Evolutionary conservation across 495 filamentous ascomycete genomes (phyloP), one percentile per base, ranked within the genome.

Genomic region (Xylaria palmicola): DNA sequence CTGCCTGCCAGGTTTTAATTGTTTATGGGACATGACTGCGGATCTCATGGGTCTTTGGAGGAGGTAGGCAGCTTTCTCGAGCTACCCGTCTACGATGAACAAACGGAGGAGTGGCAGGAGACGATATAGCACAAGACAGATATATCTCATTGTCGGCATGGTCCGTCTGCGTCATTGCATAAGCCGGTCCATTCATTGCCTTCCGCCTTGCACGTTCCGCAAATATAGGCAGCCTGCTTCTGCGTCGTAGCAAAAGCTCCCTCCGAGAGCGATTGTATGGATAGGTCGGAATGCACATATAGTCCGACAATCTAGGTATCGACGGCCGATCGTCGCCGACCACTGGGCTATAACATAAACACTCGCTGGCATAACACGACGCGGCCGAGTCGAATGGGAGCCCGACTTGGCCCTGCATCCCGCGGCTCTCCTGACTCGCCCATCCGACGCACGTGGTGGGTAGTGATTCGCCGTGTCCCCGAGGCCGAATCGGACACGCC

Each of bases 391-490:
- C 37, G 53, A 43, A 43, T 56, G 53, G 39, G 37, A 56, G 53
- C 22, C 22, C 36, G 53, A 20, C 53, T 56, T 56, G 53, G 53
- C 27, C 10, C 34, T 40, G 24, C 51, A 40, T 36, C 20, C 27
- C 51, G 41, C 15, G 51, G 30, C 24, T 40, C n/a, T 44, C 53
- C 47, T 41, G 56, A 50, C 22, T 29, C 36, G 20, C 22, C 15
- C 15, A 7, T 44, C 37, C 44, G 30, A 58, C 55, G 56, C 45
- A 60, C 57, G 57, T 60, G 57, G 30, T 52, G 57, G 13, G 47
- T 24, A 52, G 36, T 52, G 57, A 60, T 60, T 60, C 48, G 57
- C 26, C 56, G 20, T 26, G 53, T 56, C 53, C 34, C 53, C 53
- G 39, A 44, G 24, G 37, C 53, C 53, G 53, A 56, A 56, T 56